phyloP scores from a whole-genome alignment of 1,284 basidiomycete genomes.

The Pascua guehoae region DNA sequence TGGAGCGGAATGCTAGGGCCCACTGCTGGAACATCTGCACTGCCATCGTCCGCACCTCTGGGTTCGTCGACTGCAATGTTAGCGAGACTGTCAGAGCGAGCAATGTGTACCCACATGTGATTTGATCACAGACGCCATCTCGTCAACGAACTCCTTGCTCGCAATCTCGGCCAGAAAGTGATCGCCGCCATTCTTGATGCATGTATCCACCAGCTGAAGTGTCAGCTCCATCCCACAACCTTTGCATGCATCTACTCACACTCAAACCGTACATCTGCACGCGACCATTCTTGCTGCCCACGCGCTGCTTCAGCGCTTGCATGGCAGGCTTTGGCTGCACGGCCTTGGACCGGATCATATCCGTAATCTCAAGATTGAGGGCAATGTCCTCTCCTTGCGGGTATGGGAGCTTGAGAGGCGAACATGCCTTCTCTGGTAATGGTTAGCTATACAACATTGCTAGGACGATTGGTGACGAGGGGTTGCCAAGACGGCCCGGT shows the following conservation, averaged over 20 bases:
- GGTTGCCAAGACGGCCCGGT: not conserved
- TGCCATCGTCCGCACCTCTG: conserved; percentile 79
- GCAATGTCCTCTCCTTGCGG: conserved; percentile 76
- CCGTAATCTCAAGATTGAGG: conserved; percentile 90
- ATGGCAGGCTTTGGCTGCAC: conserved; percentile 81
- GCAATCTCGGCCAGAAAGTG: conserved; percentile 79
- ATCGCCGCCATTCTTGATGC: conserved; percentile 97
- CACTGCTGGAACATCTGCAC: conserved; percentile 83
- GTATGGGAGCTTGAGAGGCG: conserved; percentile 49
- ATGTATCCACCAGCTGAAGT: conserved; percentile 76
- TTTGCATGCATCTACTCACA: conserved; percentile 54
- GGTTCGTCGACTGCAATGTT: conserved; percentile 55
- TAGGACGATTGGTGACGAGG: not conserved
- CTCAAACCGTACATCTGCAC: conserved; percentile 82
- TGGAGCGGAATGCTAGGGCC: conserved; percentile 84
- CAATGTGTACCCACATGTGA: conserved; percentile 24
- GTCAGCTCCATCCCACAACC: not conserved
- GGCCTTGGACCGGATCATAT: conserved; percentile 90
- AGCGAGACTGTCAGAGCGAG: not conserved
- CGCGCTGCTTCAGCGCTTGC: conserved; percentile 78
- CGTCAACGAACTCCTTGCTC: conserved; percentile 89
- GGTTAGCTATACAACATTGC: conserved; percentile 1
- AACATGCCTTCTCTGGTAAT: conserved; percentile 47
- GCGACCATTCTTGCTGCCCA: conserved; percentile 94
- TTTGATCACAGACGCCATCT: conserved; percentile 50